Evolutionary conservation across 768 basidiomycete genomes (phyloP), one percentile per base, ranked within the genome.

Genomic region (Brasilioporus rufonigricans): DNA sequence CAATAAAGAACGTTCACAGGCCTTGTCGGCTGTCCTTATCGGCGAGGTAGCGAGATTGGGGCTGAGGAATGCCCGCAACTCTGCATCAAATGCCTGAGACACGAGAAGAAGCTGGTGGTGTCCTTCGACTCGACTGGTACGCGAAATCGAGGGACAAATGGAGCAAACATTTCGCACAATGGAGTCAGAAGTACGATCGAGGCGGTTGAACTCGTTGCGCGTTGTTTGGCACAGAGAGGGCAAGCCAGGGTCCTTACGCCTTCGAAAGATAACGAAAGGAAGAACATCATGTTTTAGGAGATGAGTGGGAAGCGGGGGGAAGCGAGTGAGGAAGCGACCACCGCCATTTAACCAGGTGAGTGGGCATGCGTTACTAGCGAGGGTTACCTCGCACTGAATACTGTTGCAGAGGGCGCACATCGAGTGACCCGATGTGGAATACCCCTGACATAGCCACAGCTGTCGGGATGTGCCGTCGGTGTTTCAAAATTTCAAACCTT

Each of bases 61-160:
- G 89, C 87, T 85, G 81, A 93, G 94, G 80, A 97, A 98, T 55
- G 87, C 86, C 72, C 93, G 87, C 93, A 98, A 96, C 77, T 98
- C 93, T 38, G 85, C 87, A 74, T 93, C 89, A 76, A 98, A 97
- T 13, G 65, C 64, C 77, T 79, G 47, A 26, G 18, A 32, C 33
- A 51, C 5, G 14, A 75, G 4, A 23, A 41, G 23, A 31, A 12
- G 43, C 26, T 18, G 19, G 48, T 4, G n/a, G 27, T 9, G 29
- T 31, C 27, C 1, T 41, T 41, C 44, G 4, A 32, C 11, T 38
- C 35, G 31, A 38, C 45, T 23, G 44, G 80, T 77, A 70, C 70
- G 56, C 77, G 73, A 65, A 79, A 77, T 33, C 12, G 47, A 21
- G 44, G 29, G 19, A 36, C 68, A 76, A 77, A 58, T 55, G 50